Conservation (phyloP, 106 monocot species). For the Acorus gramineus region DNA sequence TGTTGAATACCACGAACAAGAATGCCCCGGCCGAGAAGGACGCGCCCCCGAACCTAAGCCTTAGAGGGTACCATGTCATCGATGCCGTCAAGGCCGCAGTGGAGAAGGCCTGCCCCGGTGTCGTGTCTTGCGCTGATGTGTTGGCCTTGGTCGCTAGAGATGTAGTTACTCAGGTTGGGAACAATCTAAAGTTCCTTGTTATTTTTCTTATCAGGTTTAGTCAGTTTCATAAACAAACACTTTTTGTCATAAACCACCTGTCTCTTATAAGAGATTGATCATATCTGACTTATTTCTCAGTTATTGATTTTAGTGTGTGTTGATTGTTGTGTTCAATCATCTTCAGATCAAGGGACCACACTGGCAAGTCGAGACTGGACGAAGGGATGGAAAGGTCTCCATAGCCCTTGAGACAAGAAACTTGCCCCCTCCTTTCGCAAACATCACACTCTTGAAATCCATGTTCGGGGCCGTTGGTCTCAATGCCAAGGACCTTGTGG, state of each 20-base stretch:
- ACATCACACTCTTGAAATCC: no score
- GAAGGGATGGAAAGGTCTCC: no score
- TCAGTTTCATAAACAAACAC: no score
- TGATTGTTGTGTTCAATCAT: no score
- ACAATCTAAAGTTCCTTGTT: not conserved
- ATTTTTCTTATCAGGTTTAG: not conserved
- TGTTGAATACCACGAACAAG: constrained; percentile 5
- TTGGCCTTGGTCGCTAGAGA: constrained; percentile 11
- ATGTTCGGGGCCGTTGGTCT: no score
- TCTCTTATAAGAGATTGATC: no score
- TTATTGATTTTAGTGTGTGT: no score
- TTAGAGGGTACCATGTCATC: constrained; percentile 10
- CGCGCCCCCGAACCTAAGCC: constrained; percentile 8
- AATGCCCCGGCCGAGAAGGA: constrained; percentile 13
- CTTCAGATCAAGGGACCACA: not conserved
- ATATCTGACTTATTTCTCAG: no score
- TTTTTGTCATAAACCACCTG: no score
- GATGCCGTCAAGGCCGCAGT: constrained; percentile 15
- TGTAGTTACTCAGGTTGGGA: constrained; percentile 5
- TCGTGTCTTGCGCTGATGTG: constrained; percentile 18
- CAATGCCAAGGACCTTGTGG: no score
- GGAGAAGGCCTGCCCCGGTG: constrained; percentile 11
- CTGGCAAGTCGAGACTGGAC: not conserved
- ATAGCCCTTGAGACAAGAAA: no score
- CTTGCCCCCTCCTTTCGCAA: no score